Evolutionary conservation across 768 basidiomycete species (phyloP).

Genomic region (Boletales sp.): DNA sequence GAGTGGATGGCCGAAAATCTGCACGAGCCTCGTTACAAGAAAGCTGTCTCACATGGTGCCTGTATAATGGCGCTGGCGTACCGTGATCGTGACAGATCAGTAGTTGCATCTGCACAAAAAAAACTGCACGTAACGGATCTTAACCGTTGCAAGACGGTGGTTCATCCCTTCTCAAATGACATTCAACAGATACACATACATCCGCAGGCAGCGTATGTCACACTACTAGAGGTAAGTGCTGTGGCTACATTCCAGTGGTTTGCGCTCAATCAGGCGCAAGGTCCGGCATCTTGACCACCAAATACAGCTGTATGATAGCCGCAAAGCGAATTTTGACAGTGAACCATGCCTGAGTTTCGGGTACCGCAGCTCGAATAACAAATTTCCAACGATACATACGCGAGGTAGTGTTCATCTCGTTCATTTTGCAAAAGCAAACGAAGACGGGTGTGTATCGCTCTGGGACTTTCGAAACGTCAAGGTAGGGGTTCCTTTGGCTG

Average conservation of each 20-base stretch:
- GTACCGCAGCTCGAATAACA: slow-evolving; percentile 27
- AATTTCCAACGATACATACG: slow-evolving; percentile 26
- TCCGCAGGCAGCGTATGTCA: slow-evolving; percentile 39
- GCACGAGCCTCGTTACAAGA: slow-evolving; percentile 22
- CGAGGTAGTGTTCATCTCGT: slow-evolving; percentile 39
- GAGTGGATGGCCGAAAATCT: slow-evolving; percentile 35
- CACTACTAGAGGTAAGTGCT: slow-evolving; percentile 45
- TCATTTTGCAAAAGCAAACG: slow-evolving; percentile 45
- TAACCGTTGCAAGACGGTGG: slow-evolving; percentile 28
- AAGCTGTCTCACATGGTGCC: slow-evolving; percentile 29
- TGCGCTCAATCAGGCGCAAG: slow-evolving; percentile 27
- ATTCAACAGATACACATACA: slow-evolving; percentile 46
- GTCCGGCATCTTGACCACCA: slow-evolving; percentile 48
- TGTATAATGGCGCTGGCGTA: slow-evolving; percentile 39
- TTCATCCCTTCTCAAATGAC: slow-evolving; percentile 34
- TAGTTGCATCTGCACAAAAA: slow-evolving; percentile 36
- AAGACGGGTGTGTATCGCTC: slow-evolving; percentile 40
- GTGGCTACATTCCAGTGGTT: slow-evolving; percentile 9
- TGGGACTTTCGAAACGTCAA: slow-evolving; percentile 51
- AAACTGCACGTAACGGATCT: slow-evolving; percentile 38
- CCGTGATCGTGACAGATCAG: slow-evolving; percentile 28
- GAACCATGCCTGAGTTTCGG: slow-evolving; percentile 45
- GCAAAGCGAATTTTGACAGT: slow-evolving; percentile 37
- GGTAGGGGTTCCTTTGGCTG: slow-evolving; percentile 30
- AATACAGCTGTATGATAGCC: slow-evolving; percentile 46